phyloP scores from a whole-genome alignment of 306 rosid species.

The Astragalus membranaceus region DNA sequence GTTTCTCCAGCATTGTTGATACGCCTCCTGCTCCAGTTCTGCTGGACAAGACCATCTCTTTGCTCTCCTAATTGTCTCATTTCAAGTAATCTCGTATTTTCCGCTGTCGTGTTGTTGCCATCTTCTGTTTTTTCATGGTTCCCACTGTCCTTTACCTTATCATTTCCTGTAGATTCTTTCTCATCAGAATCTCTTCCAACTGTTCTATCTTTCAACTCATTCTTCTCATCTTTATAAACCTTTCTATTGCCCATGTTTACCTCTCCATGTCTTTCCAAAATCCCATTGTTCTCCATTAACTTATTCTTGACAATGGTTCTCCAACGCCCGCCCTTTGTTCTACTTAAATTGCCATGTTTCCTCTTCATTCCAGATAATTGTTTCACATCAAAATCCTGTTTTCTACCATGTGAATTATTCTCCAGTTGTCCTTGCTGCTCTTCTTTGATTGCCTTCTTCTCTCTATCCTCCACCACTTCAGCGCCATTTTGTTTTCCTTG shows the following conservation, averaged over 20 bases:
- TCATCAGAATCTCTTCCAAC: slow-evolving; percentile 2
- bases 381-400: slow-evolving; percentile 5
- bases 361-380: slow-evolving; percentile 16
- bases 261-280: slow-evolving; percentile 15
- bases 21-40: slow-evolving; percentile 26
- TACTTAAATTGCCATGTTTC: slow-evolving; percentile 27
- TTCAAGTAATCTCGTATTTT: not conserved
- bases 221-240: slow-evolving; percentile 20
- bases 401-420: slow-evolving; percentile 5
- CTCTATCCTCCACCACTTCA: slow-evolving; percentile 15
- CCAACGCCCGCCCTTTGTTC: slow-evolving; percentile 43
- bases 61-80: slow-evolving; percentile 10
- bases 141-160: not conserved
- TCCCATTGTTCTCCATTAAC: slow-evolving; percentile 26
- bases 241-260: slow-evolving; percentile 20
- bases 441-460: not conserved
- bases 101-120: not conserved
- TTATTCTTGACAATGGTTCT: slow-evolving; percentile 28
- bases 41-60: slow-evolving; percentile 12
- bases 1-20: slow-evolving; percentile 9
- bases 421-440: slow-evolving; percentile 14
- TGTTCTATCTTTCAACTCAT: slow-evolving; percentile 8
- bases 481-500: not conserved
- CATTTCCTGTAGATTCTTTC: not conserved
- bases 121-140: slow-evolving; percentile 19